Base-by-base conservation (phyloP, 768 basidiomycete species). In the Stropharia rugosoannulata region DNA sequence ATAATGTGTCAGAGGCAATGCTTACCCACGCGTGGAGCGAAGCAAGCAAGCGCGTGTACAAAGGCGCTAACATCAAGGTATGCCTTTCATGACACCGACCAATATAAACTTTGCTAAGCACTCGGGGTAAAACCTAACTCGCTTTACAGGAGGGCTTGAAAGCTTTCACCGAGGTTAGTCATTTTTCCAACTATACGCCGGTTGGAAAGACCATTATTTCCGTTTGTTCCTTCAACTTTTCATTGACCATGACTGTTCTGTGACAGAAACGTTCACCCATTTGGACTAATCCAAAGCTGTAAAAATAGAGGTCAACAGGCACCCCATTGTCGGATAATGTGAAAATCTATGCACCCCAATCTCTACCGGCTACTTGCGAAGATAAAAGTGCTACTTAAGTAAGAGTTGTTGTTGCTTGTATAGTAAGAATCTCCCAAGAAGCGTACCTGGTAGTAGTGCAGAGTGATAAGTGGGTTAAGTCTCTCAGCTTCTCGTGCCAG, bases 31-130 rank as follows among this genome's bases (percentile, higher is more conserved):
- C 74, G 7, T 67, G 74, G 62, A 78, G 80, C 16, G 63, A 67
- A 25, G 76, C 80, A 58, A 83, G 80, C 61, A 79, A 71, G 59
- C 73, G 80, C 12, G 69, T 84, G 13, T 89, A 83, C 65, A 71
- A 69, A 2, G 85, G 89, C 22, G 70, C 72, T 35, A 93, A 93
- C 64, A 85, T 93, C 67, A 85, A 86, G 76, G 62, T 62, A 49
- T 22, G 89, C 83, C 8, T 54, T 56, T 77, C 52, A 46, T 22
- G 25, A 6, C 35, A 52, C n/a, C 45, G 11, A 32, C 19, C 29
- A 41, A 42, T 18, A 35, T 39, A 44, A 46, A 45, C 51, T 35
- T 29, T 12, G 13, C 25, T 47, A 49, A 43, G 16, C 41, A 44
- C 57, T 50, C 44, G 51, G 42, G 25, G 50, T 41, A 32, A 51